Evolutionary conservation across 2,329 filamentous ascomycete genomes (phyloP).

Genomic region (Xylariaceae sp.): DNA sequence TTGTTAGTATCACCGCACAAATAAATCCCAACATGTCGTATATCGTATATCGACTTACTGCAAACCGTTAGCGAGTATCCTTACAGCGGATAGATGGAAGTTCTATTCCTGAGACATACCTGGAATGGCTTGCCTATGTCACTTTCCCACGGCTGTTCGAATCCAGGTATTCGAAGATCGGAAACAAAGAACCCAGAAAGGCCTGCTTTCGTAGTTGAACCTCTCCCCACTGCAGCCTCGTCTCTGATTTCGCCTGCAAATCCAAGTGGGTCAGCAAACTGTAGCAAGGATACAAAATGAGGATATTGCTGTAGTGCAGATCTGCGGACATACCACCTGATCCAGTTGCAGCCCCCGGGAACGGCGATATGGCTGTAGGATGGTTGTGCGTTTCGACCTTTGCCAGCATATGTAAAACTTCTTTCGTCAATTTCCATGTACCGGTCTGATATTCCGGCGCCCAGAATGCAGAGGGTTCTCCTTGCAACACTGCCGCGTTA

Average conservation of each 20-base stretch:
- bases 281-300: not conserved
- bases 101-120: slow-evolving; percentile 3
- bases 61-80: slow-evolving; percentile 1
- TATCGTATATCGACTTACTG: slow-evolving; percentile 7
- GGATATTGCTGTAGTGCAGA: no score
- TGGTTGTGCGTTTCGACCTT: slow-evolving; percentile 99
- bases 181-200: slow-evolving; percentile 93
- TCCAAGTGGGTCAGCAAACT: slow-evolving; percentile 1
- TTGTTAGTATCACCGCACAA: slow-evolving; percentile 1
- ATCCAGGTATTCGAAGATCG: slow-evolving; percentile 83
- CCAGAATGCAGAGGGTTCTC: slow-evolving; percentile 74
- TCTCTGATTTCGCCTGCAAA: slow-evolving; percentile 49
- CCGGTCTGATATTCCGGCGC: slow-evolving; percentile 82
- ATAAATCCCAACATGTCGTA: not conserved
- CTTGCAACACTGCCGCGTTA: slow-evolving; percentile 89
- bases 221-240: slow-evolving; percentile 89
- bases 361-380: slow-evolving; percentile 80
- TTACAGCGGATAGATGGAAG: not conserved
- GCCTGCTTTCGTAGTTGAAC: slow-evolving; percentile 89
- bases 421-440: slow-evolving; percentile 83
- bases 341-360: slow-evolving; percentile 85
- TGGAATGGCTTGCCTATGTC: slow-evolving; percentile 87
- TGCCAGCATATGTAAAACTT: slow-evolving; percentile 80
- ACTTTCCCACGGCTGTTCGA: slow-evolving; percentile 82
- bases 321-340: slow-evolving; percentile 62